Base-by-base conservation (phyloP, 176 grass and related monocot species). In the Saccharum spontaneum region DNA sequence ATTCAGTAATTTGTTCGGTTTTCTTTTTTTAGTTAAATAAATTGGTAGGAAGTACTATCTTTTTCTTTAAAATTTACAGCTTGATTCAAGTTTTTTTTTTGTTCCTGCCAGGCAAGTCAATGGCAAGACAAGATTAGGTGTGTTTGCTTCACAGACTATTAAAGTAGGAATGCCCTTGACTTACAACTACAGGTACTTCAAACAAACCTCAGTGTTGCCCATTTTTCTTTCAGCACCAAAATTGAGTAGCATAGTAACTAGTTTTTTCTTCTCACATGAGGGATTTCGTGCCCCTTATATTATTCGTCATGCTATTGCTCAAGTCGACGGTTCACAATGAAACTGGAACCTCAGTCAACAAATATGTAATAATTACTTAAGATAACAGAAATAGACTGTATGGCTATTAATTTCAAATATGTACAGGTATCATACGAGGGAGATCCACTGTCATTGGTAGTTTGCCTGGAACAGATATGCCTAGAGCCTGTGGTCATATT, bases 151-250 rank as follows among this genome's bases (percentile, higher is more conserved):
- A 68, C 34, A 79, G 57, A 30, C 77, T 67, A 95, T 95, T 83
- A 38, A 89, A 80, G 84, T 67, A 13, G 88, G 84, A 22, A 87
- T 83, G 44, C 86, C 94, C 34, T 87, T 96, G 87, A 96, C 91
- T 59, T 96, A 93, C 83, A 76, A 93, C 87, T 93, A 96, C 88
- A 96, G 91, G 89, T 93, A 89, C 7, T 28, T 88, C 34, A 84
- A 63, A 88, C 60, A 17, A 73, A 7, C 37, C 40, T 52, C 14
- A 39, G 62, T n/a, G 9, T 16, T 43, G 2, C 22, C 26, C 4
- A 2, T 80, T 5, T 49, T 75, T 43, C 52, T 22, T 57, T 8
- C 0, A n/a, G 33, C 6, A 59, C 8, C 12, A 46, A 13, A 75
- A 65, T 33, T 54, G 13, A 67, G 4, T 67, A 50, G 31, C 33